Evolutionary conservation across 1,284 basidiomycete genomes (phyloP), one percentile per base, ranked within the genome.

Genomic region (Cryptococcus jaspeensis): DNA sequence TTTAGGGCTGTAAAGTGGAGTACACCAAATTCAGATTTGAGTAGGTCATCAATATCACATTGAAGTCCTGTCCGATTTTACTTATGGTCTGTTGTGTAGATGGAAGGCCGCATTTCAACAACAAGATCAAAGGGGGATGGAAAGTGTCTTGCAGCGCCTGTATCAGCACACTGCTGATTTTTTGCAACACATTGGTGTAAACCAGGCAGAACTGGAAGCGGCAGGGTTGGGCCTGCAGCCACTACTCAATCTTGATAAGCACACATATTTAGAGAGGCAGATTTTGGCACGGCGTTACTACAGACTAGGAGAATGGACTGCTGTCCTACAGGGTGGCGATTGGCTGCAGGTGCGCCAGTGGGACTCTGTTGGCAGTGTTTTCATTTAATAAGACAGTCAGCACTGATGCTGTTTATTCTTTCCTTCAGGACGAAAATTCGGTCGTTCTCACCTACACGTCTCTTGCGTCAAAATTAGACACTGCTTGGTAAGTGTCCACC

Each of bases 291-390:
- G 72, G 38, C 49, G 66, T 36, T 69, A 69, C 28, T 64, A 61
- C 35, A 62, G 72, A n/a, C 53, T 74, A 3, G 69, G 64, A 0
- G 58, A 70, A 47, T 76, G 74, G 74, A 69, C 62, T 12, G 64
- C 69, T 49, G 58, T 58, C 0, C 23, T 66, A 5, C 69, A 72
- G 41, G 69, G 66, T 0, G 43, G 55, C 9, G 52, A 55, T 16
- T 76, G 73, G 72, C 42, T 68, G 1, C 52, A 56, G 12, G 72
- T 72, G 41, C 28, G 28, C 28, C 9, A 55, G 69, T 61, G 8
- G 32, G n/a, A n/a, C 35, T 28, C 20, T 41, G 20, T 41, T 15
- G 22, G 11, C n/a, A 16, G 18, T 48, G 18, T n/a, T 20, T 49
- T n/a, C 32, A 13, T 5, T n/a, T 15, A 23, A 9, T 23, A 13